Conservation (phyloP, 495 filamentous ascomycete species). For the Tetracladium setigerum region DNA sequence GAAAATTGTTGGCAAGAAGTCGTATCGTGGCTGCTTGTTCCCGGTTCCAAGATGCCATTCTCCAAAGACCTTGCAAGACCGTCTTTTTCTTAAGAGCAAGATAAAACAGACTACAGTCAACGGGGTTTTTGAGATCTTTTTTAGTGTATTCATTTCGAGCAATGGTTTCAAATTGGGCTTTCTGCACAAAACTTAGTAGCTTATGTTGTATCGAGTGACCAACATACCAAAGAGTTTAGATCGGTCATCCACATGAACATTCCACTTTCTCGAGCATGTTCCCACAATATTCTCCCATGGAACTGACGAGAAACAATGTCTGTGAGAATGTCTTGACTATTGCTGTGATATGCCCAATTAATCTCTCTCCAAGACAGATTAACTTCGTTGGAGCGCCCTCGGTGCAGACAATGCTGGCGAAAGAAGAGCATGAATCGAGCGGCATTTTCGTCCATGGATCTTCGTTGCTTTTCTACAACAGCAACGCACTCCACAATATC, state of each 20-base stretch:
- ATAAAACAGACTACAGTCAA: conserved; percentile 92
- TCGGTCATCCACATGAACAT: conserved; percentile 95
- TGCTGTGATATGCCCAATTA: conserved; percentile 88
- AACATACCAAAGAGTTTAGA: conserved; percentile 57
- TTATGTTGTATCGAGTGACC: background rate
- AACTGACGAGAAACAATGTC: conserved; percentile 82
- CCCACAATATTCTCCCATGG: conserved; percentile 73
- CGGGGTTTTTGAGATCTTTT: conserved; percentile 78
- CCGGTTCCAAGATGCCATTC: conserved; percentile 85
- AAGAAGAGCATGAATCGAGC: conserved; percentile 88
- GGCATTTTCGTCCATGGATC: conserved; percentile 90
- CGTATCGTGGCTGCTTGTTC: conserved; percentile 74
- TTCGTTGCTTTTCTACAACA: conserved; percentile 78
- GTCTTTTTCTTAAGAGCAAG: conserved; percentile 87
- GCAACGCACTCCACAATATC: conserved; percentile 86
- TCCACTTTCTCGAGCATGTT: conserved; percentile 75
- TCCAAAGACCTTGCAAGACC: conserved; percentile 87
- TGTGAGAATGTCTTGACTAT: conserved; percentile 84
- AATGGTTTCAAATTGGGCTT: conserved; percentile 75
- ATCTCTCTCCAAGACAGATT: conserved; percentile 88
- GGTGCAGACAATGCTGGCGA: conserved; percentile 71
- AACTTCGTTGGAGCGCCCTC: conserved; percentile 53
- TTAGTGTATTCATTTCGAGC: conserved; percentile 92
- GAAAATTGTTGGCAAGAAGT: conserved; percentile 82
- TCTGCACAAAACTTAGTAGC: conserved; percentile 35